Conservation (phyloP, 768 basidiomycete species). For the Amanita exitialis region DNA sequence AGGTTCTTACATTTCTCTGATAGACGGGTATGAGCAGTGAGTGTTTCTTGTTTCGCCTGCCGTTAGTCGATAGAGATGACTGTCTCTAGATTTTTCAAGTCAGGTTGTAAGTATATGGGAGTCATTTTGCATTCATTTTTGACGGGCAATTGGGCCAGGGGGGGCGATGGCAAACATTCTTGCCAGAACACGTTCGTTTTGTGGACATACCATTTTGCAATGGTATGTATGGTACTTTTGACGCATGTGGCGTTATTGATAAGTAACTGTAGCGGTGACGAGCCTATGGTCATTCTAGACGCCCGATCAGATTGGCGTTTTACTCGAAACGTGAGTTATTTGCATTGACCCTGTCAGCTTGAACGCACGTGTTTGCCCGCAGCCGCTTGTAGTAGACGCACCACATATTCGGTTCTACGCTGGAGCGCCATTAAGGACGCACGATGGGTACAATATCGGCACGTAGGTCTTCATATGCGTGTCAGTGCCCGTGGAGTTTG, state of each 20-base stretch:
- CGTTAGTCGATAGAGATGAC: not conserved
- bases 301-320: slow-evolving; percentile 83
- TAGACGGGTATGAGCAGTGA: slow-evolving; percentile 81
- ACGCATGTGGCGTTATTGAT: not conserved
- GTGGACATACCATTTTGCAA: slow-evolving; percentile 76
- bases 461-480: slow-evolving; percentile 33
- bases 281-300: slow-evolving; percentile 82
- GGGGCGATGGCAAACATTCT: slow-evolving; percentile 30
- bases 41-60: slow-evolving; percentile 16
- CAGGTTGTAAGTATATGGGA: slow-evolving; percentile 50
- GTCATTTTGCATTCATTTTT: not conserved
- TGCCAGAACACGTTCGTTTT: slow-evolving; percentile 60
- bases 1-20: slow-evolving; percentile 70
- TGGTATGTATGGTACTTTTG: slow-evolving; percentile 29
- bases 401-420: slow-evolving; percentile 84
- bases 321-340: slow-evolving; percentile 50
- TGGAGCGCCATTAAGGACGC: slow-evolving; percentile 80
- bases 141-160: slow-evolving; percentile 22
- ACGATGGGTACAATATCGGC: slow-evolving; percentile 87
- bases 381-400: slow-evolving; percentile 63
- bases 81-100: slow-evolving; percentile 71
- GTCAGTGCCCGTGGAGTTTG: not conserved
- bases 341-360: not conserved
- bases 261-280: slow-evolving; percentile 43
- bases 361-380: not conserved